phyloP scores from a whole-genome alignment of 2,329 filamentous ascomycete genomes.

The Aspergillus sp. region DNA sequence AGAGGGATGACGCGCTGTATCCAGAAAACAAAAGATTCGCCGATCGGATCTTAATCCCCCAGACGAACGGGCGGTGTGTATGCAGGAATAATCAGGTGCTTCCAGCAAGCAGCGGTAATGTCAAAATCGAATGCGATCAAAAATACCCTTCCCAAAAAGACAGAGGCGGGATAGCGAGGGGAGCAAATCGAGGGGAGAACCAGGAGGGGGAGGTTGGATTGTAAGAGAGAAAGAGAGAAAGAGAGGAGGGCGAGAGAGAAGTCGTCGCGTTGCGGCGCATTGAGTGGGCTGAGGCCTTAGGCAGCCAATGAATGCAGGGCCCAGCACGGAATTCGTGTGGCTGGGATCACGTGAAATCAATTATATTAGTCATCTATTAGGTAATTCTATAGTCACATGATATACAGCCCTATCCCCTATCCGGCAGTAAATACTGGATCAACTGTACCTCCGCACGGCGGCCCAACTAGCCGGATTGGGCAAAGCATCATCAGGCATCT shows the following conservation, averaged over 20 bases:
- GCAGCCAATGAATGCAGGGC: no score
- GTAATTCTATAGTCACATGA: not conserved
- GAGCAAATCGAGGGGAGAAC: not conserved
- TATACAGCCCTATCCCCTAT: constrained; percentile 8
- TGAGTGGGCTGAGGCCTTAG: constrained; percentile 1
- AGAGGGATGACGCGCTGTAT: constrained; percentile 27
- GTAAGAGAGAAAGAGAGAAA: constrained; percentile 4
- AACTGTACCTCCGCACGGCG: constrained; percentile 5
- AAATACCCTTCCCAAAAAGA: not conserved
- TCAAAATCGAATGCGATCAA: not conserved
- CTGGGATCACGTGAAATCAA: constrained; percentile 25
- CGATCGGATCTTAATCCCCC: not conserved
- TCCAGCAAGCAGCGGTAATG: constrained; percentile 4
- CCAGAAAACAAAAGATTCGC: constrained; percentile 24
- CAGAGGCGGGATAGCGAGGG: constrained; percentile 6
- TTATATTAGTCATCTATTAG: constrained; percentile 3
- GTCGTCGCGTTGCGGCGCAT: constrained; percentile 1
- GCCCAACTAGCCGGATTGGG: constrained; percentile 14
- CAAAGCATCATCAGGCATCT: constrained; percentile 23
- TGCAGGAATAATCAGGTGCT: constrained; percentile 8
- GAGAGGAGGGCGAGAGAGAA: not conserved
- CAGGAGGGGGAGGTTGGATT: constrained; percentile 3
- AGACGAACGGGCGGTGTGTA: not conserved
- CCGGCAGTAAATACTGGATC: constrained; percentile 7
- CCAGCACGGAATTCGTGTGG: constrained; percentile 6